Conservation (phyloP, 495 filamentous ascomycete species). For the Melanomma pulvis-pyrius region DNA sequence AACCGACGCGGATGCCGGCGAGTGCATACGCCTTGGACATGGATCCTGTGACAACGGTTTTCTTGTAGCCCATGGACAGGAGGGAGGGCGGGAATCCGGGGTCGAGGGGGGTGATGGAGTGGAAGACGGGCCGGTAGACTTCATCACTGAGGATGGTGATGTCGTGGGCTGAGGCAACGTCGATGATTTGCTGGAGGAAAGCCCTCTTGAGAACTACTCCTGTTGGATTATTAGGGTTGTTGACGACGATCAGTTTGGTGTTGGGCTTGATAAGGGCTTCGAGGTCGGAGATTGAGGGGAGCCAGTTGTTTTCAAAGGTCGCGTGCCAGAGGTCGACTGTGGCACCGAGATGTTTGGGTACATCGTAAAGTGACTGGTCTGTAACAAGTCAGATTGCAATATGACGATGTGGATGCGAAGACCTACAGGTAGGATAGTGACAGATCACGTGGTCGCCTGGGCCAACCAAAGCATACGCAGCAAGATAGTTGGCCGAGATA, state of each 20-base stretch:
- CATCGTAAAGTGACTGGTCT: constrained; percentile 79
- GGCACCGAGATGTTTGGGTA: constrained; percentile 77
- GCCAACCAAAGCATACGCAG: constrained; percentile 73
- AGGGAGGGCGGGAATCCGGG: constrained; percentile 66
- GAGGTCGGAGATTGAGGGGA: constrained; percentile 69
- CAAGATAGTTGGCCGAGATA: constrained; percentile 80
- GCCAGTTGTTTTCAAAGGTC: constrained; percentile 64
- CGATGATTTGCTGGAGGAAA: constrained; percentile 63
- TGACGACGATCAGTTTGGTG: constrained; percentile 73
- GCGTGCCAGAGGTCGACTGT: constrained; percentile 81
- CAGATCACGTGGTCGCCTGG: constrained; percentile 88
- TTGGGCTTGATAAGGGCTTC: constrained; percentile 68
- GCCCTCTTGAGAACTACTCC: constrained; percentile 68
- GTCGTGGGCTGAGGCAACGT: constrained; percentile 62
- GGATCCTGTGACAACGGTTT: constrained; percentile 74
- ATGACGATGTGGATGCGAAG: background rate
- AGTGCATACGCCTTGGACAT: constrained; percentile 86
- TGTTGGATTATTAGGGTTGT: constrained; percentile 89
- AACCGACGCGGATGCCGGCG: constrained; percentile 81
- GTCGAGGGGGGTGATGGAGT: constrained; percentile 63
- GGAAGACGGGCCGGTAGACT: constrained; percentile 89
- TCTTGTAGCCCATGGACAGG: constrained; percentile 71
- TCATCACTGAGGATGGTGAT: constrained; percentile 79
- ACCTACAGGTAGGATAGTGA: constrained; percentile 73
- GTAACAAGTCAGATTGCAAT: background rate